These are phyloP conservation scores for Malassezia arunalokei DNA, from an alignment of 1,284 basidiomycete genomes.

Conservation along the genomic window DNA sequence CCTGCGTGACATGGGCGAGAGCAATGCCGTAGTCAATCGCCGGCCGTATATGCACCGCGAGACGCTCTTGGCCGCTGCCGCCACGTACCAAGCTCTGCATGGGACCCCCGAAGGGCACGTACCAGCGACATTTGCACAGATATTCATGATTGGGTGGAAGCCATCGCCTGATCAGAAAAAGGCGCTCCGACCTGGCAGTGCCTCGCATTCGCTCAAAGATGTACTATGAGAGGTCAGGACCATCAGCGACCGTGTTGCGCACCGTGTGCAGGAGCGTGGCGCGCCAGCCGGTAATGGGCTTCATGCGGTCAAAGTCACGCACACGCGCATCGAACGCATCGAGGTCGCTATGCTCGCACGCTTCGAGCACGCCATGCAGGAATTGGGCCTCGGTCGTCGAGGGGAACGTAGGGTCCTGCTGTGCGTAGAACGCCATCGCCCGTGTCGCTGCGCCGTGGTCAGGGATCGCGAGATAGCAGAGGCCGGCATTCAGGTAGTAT, in stretches of 20 bases:
- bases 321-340: constrained; percentile 33
- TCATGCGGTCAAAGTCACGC: constrained; percentile 41
- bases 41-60: constrained; percentile 65
- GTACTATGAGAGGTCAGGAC: constrained; percentile 41
- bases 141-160: constrained; percentile 99
- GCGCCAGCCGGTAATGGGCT: constrained; percentile 39
- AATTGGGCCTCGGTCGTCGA: constrained; percentile 42
- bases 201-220: constrained; percentile 67
- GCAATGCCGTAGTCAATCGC: constrained; percentile 64
- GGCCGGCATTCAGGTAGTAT: constrained; percentile 75
- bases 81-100: constrained; percentile 75
- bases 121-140: constrained; percentile 89
- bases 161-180: constrained; percentile 71
- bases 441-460: constrained; percentile 39
- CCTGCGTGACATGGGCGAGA: constrained; percentile 88
- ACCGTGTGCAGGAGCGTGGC: constrained; percentile 35
- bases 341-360: constrained; percentile 37
- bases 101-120: constrained; percentile 57
- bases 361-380: constrained; percentile 37
- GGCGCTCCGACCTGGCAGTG: constrained; percentile 72
- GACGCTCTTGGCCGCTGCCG: constrained; percentile 75
- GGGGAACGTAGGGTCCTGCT: constrained; percentile 40
- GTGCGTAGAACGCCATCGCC: constrained; percentile 44
- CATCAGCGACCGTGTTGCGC: constrained; percentile 36
- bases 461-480: constrained; percentile 79